Base-by-base conservation (phyloP, 208 protist species). In the Leptomonas pyrrhocoris region DNA sequence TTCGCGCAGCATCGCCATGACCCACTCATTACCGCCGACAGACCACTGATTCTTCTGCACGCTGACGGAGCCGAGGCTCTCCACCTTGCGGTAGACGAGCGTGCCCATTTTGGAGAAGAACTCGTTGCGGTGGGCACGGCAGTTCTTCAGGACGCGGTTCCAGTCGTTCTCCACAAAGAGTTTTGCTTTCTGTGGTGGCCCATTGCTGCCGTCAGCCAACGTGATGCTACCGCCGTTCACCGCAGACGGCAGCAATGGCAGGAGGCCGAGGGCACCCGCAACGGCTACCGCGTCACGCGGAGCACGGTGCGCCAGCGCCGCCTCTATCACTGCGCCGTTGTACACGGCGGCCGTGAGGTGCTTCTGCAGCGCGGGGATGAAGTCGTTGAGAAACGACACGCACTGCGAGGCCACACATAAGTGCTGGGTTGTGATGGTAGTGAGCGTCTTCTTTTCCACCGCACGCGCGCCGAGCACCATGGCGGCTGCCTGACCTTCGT, bases 1-100 rank as follows among this genome's bases (percentile, higher is more conserved):
- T 77, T 97, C 89, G 15, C 85, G 76, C 60, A 97, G 77, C 88
- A 94, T 94, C 49, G 83, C 80, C 89, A 97, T 94, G 19, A 97
- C 80, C 90, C 89, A 97, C 66, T 93, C 84, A 61, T 94, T 92
- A 31, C 92, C 88, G 27, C 69, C 62, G 5, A 40, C 31, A 6
- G 64, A 31, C 88, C 90, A 97, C 64, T 54, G 64, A 8, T 64
- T 85, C 55, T 57, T 70, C 77, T 56, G 48, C 76, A 59, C 72
- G 36, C 59, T 74, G 36, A 88, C 49, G 21, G 50, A 36, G 25
- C 79, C 82, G 40, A 95, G 75, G 13, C 69, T 76, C 50, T 86
- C 78, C 64, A 95, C 86, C 67, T 96, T 96, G 18, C 75, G 72
- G 34, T 77, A 69, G 18, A 94, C 83, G 1, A 97, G 73, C 5